Percentiles rank a stretch among this genome's conserved stretches.
These are phyloP conservation scores for Chenopodium formosanum DNA, from an alignment of 148 eudicot genomes.

Conservation along the genomic window DNA sequence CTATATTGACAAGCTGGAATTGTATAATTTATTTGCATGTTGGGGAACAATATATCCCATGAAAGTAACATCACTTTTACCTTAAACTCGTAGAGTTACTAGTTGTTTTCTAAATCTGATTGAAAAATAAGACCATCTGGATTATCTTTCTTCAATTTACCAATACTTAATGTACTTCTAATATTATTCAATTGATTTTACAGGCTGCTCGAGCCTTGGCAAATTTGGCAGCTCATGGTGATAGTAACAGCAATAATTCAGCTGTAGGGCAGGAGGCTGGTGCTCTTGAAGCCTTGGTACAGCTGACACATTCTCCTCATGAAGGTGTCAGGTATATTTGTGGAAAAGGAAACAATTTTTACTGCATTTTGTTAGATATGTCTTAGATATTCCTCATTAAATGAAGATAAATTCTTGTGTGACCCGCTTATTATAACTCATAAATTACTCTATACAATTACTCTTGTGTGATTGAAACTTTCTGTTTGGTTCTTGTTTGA, in stretches of 20 bases:
- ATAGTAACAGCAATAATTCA: constrained; percentile 85
- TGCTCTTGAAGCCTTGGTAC: constrained; percentile 94
- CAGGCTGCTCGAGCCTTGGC: constrained; percentile 99
- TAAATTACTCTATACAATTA: neutral
- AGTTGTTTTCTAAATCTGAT: neutral
- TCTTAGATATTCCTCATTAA: neutral
- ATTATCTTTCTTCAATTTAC: neutral
- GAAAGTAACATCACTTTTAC: neutral
- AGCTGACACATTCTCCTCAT: constrained; percentile 76
- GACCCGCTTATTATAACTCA: neutral
- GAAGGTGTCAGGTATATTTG: constrained; percentile 86
- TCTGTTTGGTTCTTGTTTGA: constrained; percentile 4
- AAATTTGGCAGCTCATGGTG: constrained; percentile 98
- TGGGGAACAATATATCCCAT: neutral
- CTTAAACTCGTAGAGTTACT: neutral
- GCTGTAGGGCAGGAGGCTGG: constrained; percentile 97
- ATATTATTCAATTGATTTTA: constrained; percentile 18
- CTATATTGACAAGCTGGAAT: neutral
- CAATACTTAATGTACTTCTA: neutral
- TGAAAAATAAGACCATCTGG: neutral
- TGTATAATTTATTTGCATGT: neutral
- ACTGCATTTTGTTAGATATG: neutral
- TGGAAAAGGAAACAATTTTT: constrained; percentile 9
- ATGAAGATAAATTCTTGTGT: neutral
- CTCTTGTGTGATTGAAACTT: neutral